These are phyloP conservation scores for Asterophora parasitica DNA, from an alignment of 768 basidiomycete genomes.

Conservation along the genomic window DNA sequence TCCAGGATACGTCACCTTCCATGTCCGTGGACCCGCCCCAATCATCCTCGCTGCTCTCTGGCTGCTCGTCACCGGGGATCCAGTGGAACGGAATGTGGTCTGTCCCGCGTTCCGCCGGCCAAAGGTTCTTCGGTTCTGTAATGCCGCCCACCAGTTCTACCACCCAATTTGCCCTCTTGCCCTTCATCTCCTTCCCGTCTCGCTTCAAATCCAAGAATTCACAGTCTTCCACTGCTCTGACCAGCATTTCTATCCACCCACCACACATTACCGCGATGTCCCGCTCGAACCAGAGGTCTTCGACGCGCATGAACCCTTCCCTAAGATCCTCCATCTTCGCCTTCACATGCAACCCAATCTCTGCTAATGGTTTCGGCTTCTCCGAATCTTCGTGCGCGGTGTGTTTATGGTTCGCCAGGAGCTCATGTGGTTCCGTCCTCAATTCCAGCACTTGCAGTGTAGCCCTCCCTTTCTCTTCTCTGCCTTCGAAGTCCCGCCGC, in stretches of 20 bases:
- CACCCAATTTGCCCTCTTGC: constrained; percentile 33
- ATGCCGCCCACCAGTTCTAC: constrained; percentile 41
- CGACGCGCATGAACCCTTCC: constrained; percentile 43
- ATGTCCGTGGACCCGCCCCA: constrained; percentile 30
- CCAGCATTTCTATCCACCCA: constrained; percentile 55
- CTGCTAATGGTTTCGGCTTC: constrained; percentile 35
- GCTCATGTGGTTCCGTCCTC: constrained; percentile 33
- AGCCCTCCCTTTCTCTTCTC: constrained; percentile 36
- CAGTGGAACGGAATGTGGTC: constrained; percentile 41
- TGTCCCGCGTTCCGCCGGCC: constrained; percentile 26
- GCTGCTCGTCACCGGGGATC: constrained; percentile 36
- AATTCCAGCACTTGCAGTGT: constrained; percentile 23
- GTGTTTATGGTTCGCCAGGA: constrained; percentile 47
- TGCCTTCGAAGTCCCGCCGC: constrained; percentile 33
- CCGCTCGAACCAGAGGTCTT: constrained; percentile 47
- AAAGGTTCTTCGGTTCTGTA: constrained; percentile 22
- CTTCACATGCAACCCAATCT: constrained; percentile 48
- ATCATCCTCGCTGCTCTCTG: constrained; percentile 23
- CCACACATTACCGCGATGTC: constrained; percentile 48
- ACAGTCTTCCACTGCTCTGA: constrained; percentile 42
- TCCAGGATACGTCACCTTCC: constrained; percentile 40
- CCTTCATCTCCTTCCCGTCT: constrained; percentile 28
- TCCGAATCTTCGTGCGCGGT: constrained; percentile 43
- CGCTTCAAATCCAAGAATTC: constrained; percentile 34
- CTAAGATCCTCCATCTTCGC: constrained; percentile 50